Percentiles rank a stretch among this genome's conserved stretches.
Conservation (phyloP, 345 rosid species). For the Heritiera fomes region DNA sequence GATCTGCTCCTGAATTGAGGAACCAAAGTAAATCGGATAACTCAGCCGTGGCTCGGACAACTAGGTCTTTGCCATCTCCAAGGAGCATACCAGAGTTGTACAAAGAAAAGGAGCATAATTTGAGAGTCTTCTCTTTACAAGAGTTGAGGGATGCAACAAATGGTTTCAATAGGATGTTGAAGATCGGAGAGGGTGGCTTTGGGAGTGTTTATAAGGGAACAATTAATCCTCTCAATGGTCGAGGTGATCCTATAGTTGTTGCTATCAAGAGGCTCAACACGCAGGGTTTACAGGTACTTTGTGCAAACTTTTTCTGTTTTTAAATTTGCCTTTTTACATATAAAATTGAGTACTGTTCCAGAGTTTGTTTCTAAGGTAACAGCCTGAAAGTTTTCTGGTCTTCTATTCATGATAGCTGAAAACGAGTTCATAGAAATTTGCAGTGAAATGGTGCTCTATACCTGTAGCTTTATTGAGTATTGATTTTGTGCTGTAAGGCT, state of each 20-base stretch:
- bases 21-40: constrained; percentile 15
- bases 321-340: background rate
- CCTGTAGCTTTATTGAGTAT: background rate
- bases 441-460: background rate
- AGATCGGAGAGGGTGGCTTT: constrained; percentile 97
- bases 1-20: constrained; percentile 60
- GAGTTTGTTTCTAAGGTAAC: background rate
- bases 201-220: constrained; percentile 90
- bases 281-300: constrained; percentile 70
- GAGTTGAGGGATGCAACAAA: constrained; percentile 75
- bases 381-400: background rate
- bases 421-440: background rate
- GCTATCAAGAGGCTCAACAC: constrained; percentile 89
- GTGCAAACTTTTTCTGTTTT: background rate
- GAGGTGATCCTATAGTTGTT: constrained; percentile 45
- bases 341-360: background rate
- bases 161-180: constrained; percentile 61
- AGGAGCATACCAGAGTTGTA: constrained; percentile 62
- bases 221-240: constrained; percentile 36
- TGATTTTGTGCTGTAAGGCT: background rate
- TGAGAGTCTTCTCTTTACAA: constrained; percentile 60
- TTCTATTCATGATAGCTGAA: background rate
- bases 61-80: constrained; percentile 60
- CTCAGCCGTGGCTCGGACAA: constrained; percentile 27
- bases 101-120: constrained; percentile 55